Evolutionary conservation across 2,329 filamentous ascomycete species (phyloP).

Genomic region (Fusarium albosuccineum): DNA sequence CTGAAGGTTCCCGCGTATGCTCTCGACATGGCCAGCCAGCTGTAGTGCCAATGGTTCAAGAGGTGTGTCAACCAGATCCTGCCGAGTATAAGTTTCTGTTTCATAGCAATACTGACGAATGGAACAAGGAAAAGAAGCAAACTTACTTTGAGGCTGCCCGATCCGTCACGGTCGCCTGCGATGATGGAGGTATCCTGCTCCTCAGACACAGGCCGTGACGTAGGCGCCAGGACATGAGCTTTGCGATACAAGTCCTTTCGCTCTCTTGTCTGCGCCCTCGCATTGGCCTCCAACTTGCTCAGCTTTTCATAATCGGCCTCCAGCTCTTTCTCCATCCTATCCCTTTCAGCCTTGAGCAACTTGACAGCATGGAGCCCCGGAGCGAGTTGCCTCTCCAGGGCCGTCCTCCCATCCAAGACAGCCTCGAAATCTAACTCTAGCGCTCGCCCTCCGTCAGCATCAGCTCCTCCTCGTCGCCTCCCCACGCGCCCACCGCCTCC

Average conservation of each 20-base stretch:
- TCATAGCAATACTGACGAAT: background rate
- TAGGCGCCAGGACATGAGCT: slow-evolving; percentile 64
- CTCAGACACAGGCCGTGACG: slow-evolving; percentile 19
- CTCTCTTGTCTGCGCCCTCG: slow-evolving; percentile 64
- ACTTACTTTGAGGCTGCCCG: slow-evolving; percentile 43
- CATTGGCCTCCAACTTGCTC: slow-evolving; percentile 66
- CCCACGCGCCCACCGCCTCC: slow-evolving; percentile 33
- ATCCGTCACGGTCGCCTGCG: slow-evolving; percentile 4
- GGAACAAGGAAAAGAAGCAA: background rate
- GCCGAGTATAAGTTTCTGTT: slow-evolving; percentile 1
- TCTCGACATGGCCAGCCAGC: slow-evolving; percentile 68
- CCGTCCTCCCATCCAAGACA: slow-evolving; percentile 69
- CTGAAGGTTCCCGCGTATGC: slow-evolving; percentile 65
- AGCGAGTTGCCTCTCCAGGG: slow-evolving; percentile 70
- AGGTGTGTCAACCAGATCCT: slow-evolving; percentile 59
- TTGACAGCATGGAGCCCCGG: slow-evolving; percentile 73
- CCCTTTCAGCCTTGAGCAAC: slow-evolving; percentile 70
- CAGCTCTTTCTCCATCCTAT: slow-evolving; percentile 67
- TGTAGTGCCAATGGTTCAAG: slow-evolving; percentile 61
- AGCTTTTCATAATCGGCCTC: slow-evolving; percentile 68
- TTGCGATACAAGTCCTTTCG: slow-evolving; percentile 64
- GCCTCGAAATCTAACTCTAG: slow-evolving; percentile 76
- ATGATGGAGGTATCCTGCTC: slow-evolving; percentile 29
- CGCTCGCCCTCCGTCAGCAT: slow-evolving; percentile 60
- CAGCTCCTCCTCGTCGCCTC: slow-evolving; percentile 29